Evolutionary conservation across 345 rosid genomes (phyloP), one percentile per base, ranked within the genome.

Genomic region (Bretschneidera sinensis): DNA sequence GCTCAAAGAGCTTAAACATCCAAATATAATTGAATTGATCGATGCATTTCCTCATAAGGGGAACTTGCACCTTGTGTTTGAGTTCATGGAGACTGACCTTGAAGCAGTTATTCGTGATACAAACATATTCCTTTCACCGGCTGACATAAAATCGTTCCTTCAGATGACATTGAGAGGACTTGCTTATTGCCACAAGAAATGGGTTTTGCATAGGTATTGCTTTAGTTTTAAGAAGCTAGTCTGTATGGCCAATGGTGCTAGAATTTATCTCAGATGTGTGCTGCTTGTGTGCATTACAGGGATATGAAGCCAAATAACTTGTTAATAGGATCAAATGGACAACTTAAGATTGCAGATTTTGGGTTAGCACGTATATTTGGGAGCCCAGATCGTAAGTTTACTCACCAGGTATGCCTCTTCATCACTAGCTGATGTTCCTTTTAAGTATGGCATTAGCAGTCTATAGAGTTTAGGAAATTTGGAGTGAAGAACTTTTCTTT

Each of bases 261-360:
- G 59, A 51, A 62, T 62, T 62, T 24, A 19, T 24, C 18, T 63
- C 55, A 60, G 31, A 28, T 56, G 48, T 68, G 20, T 17, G 5
- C 52, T 25, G 15, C 18, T 69, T 71, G 60, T n/a, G n/a, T 73
- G 33, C 39, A 56, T 63, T 65, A 48, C 84, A 87, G 98, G 88
- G 98, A 92, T 75, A 84, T 92, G 97, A 92, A 92, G 81, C 98
- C 98, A 15, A 92, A 92, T 71, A 92, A 92, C 75, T 79, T 92
- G 82, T 79, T 89, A 54, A 89, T 92, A 66, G 96, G 90, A 70
- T 4, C 89, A 47, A 78, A 89, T 51, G 97, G 97, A 55, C 91
- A 85, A 62, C 80, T 92, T 34, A 92, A 89, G 73, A 92, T 92
- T 63, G 96, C 86, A 67, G 98, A 92, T 77, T 92, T 92, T 67